Base-by-base conservation (phyloP, 306 rosid genomes). In the Inga laurina region DNA sequence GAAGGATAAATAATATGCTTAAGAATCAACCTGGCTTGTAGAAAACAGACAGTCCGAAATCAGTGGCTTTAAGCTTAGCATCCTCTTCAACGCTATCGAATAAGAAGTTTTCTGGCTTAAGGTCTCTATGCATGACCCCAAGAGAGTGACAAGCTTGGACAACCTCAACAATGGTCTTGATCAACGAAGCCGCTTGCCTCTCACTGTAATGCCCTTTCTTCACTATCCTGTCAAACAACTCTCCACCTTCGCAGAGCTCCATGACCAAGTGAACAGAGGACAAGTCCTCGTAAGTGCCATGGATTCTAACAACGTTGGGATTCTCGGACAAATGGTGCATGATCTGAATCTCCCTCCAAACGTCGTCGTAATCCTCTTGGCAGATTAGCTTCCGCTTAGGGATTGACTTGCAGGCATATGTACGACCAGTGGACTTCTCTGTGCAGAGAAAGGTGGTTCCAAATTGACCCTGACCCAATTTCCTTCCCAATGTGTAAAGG, bases 281-380 rank as follows among this genome's bases (percentile, higher is more conserved):
- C 4, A 76, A 11, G 57, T 90, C 93, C 79, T 90, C 93, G 13
- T 81, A 90, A 1, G 88, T 75, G 0, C 90, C 91, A 19, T 76
- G 84, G 59, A 90, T 90, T 54, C 87, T 82, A 3, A 90, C 93
- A 0, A 90, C 89, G 75, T 90, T 51, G 0, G 85, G 45, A 30
- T 88, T 82, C 21, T 83, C 93, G 0, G 91, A 85, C 37, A 90
- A 64, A 54, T 88, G 93, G 71, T 88, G 91, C 93, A 90, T 90
- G 79, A 90, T 90, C 85, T 90, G 90, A 90, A 90, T 90, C 89
- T 90, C 91, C 66, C 88, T 85, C 91, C 88, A 86, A 43, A 88
- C 93, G 21, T 88, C 93, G 9, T 90, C 93, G 35, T 86, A 83
- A 61, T 90, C 93, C 67, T 90, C 93, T 35, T 82, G 82, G 81